These are phyloP conservation scores for Rhododendron henanense DNA, from an alignment of 148 eudicot genomes.

Conservation along the genomic window DNA sequence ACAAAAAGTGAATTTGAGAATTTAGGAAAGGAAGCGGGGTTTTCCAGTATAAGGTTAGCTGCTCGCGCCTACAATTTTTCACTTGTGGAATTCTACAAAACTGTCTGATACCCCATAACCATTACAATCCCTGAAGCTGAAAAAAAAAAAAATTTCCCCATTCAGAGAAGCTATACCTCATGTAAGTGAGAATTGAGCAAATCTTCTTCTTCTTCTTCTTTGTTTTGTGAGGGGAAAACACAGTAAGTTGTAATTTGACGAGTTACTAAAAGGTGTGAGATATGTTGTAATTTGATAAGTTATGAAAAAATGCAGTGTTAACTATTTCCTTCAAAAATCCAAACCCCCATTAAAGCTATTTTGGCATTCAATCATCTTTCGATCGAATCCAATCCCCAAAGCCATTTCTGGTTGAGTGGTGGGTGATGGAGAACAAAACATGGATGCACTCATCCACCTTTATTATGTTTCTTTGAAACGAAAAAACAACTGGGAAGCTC, in stretches of 20 bases:
- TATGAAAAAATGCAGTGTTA: neutral
- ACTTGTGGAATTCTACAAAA: constrained; percentile 16
- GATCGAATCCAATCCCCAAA: neutral
- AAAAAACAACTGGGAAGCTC: neutral
- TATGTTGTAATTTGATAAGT: neutral
- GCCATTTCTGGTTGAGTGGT: neutral
- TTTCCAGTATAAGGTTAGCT: neutral
- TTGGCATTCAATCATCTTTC: neutral
- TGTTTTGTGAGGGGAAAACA: neutral
- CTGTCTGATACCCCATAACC: neutral
- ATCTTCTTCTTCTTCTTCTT: neutral
- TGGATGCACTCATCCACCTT: neutral
- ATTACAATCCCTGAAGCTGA: neutral
- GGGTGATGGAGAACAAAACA: neutral
- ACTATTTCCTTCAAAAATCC: neutral
- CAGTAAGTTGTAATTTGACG: neutral
- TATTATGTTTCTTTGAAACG: neutral
- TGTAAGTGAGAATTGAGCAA: neutral
- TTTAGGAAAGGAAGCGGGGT: constrained; percentile 13
- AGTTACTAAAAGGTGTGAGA: neutral
- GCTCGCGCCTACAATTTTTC: constrained; percentile 10
- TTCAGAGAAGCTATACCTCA: neutral
- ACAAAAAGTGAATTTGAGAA: neutral
- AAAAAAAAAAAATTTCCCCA: neutral
- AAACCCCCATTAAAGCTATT: neutral